Base-by-base conservation (phyloP, 306 rosid genomes). In the Herpetospermum pedunculosum region DNA sequence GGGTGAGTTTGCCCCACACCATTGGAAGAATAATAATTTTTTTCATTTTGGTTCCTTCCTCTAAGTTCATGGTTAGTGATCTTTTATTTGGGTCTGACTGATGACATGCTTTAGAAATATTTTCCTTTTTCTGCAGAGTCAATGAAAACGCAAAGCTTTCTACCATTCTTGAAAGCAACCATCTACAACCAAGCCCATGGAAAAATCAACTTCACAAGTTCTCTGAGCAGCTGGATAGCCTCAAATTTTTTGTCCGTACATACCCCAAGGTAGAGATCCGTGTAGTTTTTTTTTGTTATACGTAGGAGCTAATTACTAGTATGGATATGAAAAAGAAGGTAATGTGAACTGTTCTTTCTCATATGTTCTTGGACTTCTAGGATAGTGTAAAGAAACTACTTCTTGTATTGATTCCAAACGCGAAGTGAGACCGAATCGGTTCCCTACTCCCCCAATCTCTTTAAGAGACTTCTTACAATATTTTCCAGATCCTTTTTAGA, bases 131-230 rank as follows among this genome's bases (percentile, higher is more conserved):
- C 58, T 81, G 62, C 85, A 94, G 98, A 43, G 84, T 91, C 14
- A 49, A 77, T 80, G 97, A 94, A 82, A 85, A 84, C 80, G 38
- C 63, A 34, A 89, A 72, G 58, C 78, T 94, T 21, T 30, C 53
- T 79, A 75, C 97, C 47, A 30, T 82, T 77, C 75, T 94, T 15
- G 92, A 78, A 79, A 84, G n/a, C n/a, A n/a, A 85, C 74, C 98
- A 89, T 84, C 87, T 94, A 52, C 79, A 82, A 67, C 91, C 90
- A 32, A 87, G 92, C 44, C 92, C 96, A 26, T 92, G 92, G 96
- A 87, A 84, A 76, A 87, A 84, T 78, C 84, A 77, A 77, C 85
- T 91, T 70, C 84, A 71, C 72, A 76, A 77, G 72, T 94, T 94
- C 79, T 88, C 85, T 47, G 81, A 82, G 26, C 82, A 79, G 46